Base-by-base conservation (phyloP, 164 flowering plant genomes). In the Piper betle region DNA sequence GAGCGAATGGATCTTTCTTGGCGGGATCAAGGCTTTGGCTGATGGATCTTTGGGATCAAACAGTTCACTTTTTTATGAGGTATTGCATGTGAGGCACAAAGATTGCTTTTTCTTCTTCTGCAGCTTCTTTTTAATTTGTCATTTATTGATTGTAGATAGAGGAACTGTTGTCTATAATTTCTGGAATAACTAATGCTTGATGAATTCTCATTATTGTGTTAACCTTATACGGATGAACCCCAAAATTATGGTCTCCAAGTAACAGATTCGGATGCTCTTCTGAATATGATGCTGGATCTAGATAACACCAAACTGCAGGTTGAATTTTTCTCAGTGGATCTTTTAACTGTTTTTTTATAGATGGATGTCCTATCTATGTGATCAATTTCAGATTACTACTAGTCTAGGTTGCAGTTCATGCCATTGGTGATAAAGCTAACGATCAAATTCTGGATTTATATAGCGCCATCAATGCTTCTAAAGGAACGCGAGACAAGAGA, bases 41-140 rank as follows among this genome's bases (percentile, higher is more conserved):
- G 99, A 93, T 81, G 99, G 99, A 39, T 93, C 99, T 16, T 69
- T 93, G 71, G 99, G 99, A 58, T 93, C 99, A 55, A 84, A 74
- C 58, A 90, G 96, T 78, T 97, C 99, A 58, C 83, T 90, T 8
- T 77, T 93, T 57, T 54, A 84, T 76, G 87, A 93, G 97, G 99
- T 93, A 60, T 77, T 46, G 8, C 13, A 33, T 11, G 18, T 7
- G 40, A 20, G n/a, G 38, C 15, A 1, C 55, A 9, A 38, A 7
- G 11, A 8, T 57, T 55, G 18, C 5, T 55, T 55, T 20, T 55
- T 55, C 33, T 18, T 3, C 8, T 37, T 55, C 20, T 4, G 3
- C 13, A 55, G 11, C 9, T 20, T 20, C 8, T 20, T 19, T 6
- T 53, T 25, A 25, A 25, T 25, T 25, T 25, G 33, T 25, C 33